Evolutionary conservation across 2,329 filamentous ascomycete genomes (phyloP).

Genomic region (Ceratocystis smalleyi): DNA sequence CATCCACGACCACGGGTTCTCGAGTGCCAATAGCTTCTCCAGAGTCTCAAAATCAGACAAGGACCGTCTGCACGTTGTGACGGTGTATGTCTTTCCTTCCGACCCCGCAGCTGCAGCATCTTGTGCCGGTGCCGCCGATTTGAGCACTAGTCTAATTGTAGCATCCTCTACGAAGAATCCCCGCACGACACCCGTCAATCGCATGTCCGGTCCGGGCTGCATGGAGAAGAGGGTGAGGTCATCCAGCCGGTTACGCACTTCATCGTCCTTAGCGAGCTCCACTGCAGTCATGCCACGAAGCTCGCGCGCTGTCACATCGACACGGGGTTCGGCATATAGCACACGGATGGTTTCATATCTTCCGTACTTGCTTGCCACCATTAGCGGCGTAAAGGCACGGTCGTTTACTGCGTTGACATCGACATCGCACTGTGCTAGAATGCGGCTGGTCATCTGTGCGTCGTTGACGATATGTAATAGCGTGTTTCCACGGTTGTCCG

Average conservation of each 20-base stretch:
- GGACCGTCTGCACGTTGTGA: constrained; percentile 84
- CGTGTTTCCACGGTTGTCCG: constrained; percentile 86
- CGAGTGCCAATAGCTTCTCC: constrained; percentile 63
- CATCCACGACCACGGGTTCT: constrained; percentile 92
- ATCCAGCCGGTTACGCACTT: constrained; percentile 90
- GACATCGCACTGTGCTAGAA: constrained; percentile 76
- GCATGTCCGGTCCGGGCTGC: constrained; percentile 53
- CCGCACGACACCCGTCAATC: constrained; percentile 82
- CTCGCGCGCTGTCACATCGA: constrained; percentile 74
- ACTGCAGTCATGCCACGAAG: constrained; percentile 80
- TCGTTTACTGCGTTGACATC: constrained; percentile 94
- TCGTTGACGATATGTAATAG: constrained; percentile 92
- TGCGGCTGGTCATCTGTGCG: constrained; percentile 54
- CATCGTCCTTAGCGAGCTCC: constrained; percentile 93
- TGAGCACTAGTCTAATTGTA: constrained; percentile 80
- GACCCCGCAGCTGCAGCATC: constrained; percentile 27
- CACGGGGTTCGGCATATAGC: constrained; percentile 72
- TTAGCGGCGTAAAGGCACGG: constrained; percentile 83
- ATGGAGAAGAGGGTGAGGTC: constrained; percentile 75
- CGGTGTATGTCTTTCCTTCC: constrained; percentile 56
- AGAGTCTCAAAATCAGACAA: constrained; percentile 84
- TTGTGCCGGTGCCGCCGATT: constrained; percentile 68
- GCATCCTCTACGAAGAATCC: constrained; percentile 97
- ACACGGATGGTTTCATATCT: constrained; percentile 82
- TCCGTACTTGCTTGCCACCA: constrained; percentile 98